Base-by-base conservation (phyloP, 768 basidiomycete species). In the Xerocomellus chrysenteron region DNA sequence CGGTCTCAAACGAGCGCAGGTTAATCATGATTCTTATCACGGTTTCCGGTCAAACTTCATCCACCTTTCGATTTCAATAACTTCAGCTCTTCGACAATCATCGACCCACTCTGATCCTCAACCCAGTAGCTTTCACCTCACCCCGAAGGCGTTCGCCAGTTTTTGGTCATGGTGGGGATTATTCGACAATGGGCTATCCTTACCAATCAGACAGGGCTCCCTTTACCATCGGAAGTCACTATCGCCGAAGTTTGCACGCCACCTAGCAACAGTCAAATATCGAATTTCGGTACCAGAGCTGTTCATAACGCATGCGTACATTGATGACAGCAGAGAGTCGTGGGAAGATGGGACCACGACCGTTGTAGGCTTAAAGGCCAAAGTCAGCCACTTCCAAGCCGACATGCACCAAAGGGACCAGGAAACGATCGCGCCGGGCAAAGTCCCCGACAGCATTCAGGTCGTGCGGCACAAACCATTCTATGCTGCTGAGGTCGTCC, bases 1-100 rank as follows among this genome's bases (percentile, higher is more conserved):
- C 28, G 28, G 32, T 32, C 35, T 56, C 52, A 64, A 52, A 40
- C 8, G 3, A 50, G 37, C 47, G 2, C 59, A 82, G 81, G 78
- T 75, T 47, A 55, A 62, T 21, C 73, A 78, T 28, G 95, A 98
- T 71, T 93, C 93, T 0, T 96, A 84, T 72, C 82, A 83, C 56
- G 90, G 84, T 9, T 97, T 98, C 72, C 87, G 95, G 36, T 96
- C 94, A 6, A 89, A 98, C 72, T 95, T 92, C 68, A 87, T 98
- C 46, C 95, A 98, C 70, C 80, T 95, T 52, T 94, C 94, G 0
- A 80, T 94, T 40, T 97, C 95, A 2, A 75, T 97, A 62, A 82
- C 82, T 26, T 88, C 90, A 2, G 86, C 86, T 8, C 75, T 84
- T 73, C 68, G 60, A 37, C 60, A 69, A 40, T 71, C 65, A 44